These are phyloP conservation scores for Pleurotus citrinopileatus DNA, from an alignment of 768 basidiomycete species.

Conservation along the genomic window DNA sequence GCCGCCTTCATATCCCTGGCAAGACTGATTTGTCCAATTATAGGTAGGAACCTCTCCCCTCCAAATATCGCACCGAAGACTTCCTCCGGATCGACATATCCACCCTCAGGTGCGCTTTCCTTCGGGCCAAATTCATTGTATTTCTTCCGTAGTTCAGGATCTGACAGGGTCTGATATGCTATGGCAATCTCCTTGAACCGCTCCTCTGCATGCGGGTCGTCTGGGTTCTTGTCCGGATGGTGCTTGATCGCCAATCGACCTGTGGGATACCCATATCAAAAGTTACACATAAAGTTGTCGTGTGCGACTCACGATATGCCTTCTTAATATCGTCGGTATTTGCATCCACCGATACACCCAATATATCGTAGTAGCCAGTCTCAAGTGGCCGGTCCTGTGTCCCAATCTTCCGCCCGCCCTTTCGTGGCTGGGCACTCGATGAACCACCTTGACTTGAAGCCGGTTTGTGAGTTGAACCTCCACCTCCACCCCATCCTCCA, in stretches of 20 bases:
- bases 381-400: constrained; percentile 87
- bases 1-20: constrained; percentile 91
- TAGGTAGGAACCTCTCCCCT: constrained; percentile 80
- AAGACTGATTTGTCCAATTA: constrained; percentile 86
- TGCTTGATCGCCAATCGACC: constrained; percentile 86
- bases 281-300: not conserved
- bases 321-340: constrained; percentile 87
- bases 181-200: constrained; percentile 91
- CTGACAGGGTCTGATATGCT: constrained; percentile 84
- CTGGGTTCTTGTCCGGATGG: constrained; percentile 90
- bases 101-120: constrained; percentile 80
- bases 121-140: constrained; percentile 92
- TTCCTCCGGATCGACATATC: constrained; percentile 84
- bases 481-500: constrained; percentile 9
- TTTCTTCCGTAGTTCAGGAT: constrained; percentile 69
- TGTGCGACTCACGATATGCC: constrained; percentile 66
- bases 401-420: constrained; percentile 77
- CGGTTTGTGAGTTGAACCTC: constrained; percentile 18
- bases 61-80: constrained; percentile 85
- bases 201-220: constrained; percentile 82
- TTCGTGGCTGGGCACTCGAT: constrained; percentile 15
- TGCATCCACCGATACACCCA: constrained; percentile 73
- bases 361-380: constrained; percentile 86
- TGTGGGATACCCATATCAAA: constrained; percentile 20
- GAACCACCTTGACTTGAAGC: constrained; percentile 20